Conservation (phyloP, 1,139 yeast species). For the Kodamaea ohmeri region DNA sequence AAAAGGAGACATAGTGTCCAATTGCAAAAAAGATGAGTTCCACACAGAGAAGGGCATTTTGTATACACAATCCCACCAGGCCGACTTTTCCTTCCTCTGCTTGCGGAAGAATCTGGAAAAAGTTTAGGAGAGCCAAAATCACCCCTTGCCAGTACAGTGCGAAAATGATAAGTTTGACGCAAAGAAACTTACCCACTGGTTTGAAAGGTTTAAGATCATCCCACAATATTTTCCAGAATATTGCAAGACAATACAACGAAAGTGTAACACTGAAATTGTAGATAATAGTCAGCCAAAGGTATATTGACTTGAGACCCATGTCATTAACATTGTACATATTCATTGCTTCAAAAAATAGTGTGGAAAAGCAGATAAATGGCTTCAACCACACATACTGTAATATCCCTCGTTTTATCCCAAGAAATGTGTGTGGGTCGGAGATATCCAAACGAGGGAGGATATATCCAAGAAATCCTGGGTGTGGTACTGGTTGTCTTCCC, state of each 20-base stretch:
- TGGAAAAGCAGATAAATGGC: conserved; percentile 66
- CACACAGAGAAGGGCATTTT: conserved; percentile 75
- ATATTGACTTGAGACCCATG: conserved; percentile 48
- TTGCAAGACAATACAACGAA: conserved; percentile 79
- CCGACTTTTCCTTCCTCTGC: conserved; percentile 17
- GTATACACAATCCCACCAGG: conserved; percentile 58
- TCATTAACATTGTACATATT: conserved; percentile 54
- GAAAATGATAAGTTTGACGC: conserved; percentile 89
- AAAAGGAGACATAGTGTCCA: conserved; percentile 85
- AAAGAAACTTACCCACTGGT: conserved; percentile 89
- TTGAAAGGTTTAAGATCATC: conserved; percentile 72
- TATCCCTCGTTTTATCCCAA: conserved; percentile 78
- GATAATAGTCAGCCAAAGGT: conserved; percentile 63
- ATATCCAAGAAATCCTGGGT: conserved; percentile 59
- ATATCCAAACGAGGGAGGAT: conserved; percentile 66
- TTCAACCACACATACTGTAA: conserved; percentile 95
- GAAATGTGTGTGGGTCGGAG: conserved; percentile 78
- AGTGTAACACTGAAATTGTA: conserved; percentile 80
- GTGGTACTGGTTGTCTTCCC: conserved; percentile 70
- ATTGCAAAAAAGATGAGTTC: conserved; percentile 85
- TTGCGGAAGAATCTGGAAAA: conserved; percentile 48
- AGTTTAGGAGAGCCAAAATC: conserved; percentile 57
- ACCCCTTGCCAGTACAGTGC: conserved; percentile 98
- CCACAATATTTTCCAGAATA: conserved; percentile 89
- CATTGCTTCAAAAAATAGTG: conserved; percentile 49